Evolutionary conservation across 306 rosid genomes (phyloP).

Genomic region (Quillaja saponaria): DNA sequence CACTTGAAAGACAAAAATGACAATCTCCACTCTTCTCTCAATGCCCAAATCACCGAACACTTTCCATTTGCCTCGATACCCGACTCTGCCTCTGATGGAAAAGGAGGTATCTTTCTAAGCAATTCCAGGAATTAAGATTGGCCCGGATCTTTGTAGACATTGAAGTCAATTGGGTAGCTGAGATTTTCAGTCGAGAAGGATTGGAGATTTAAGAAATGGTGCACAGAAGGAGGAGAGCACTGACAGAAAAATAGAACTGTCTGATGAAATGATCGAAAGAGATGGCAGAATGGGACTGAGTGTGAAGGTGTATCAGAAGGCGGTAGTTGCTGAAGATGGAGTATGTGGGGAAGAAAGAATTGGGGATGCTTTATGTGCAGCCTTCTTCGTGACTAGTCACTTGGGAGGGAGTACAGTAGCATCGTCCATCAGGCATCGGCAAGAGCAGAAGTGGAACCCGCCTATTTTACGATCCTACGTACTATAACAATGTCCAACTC

Average conservation of each 20-base stretch:
- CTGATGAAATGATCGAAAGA: slow-evolving; percentile 63
- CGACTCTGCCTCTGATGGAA: slow-evolving; percentile 52
- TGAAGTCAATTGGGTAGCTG: slow-evolving; percentile 32
- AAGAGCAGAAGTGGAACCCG: too few species aligned
- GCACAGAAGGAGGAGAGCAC: slow-evolving; percentile 3
- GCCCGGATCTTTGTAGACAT: slow-evolving; percentile 28
- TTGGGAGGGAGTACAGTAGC: slow-evolving; percentile 50
- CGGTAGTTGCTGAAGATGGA: background rate
- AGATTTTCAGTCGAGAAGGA: slow-evolving; percentile 32
- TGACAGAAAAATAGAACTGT: slow-evolving; percentile 45
- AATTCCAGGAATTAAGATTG: slow-evolving; percentile 50
- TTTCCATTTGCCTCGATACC: slow-evolving; percentile 42
- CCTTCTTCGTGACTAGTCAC: too few species aligned
- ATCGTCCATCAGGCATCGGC: slow-evolving; percentile 29
- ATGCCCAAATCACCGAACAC: slow-evolving; percentile 64
- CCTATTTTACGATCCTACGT: too few species aligned
- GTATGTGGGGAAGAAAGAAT: slow-evolving; percentile 16
- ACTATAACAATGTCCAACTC: too few species aligned
- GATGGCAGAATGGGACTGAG: background rate
- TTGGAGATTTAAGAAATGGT: slow-evolving; percentile 33
- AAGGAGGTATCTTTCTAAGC: slow-evolving; percentile 33
- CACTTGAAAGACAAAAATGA: slow-evolving; percentile 69
- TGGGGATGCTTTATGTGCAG: slow-evolving; percentile 31
- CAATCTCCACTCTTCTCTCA: slow-evolving; percentile 62
- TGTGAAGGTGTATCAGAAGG: background rate